A percentile compares a stretch with the other conserved stretches of the same genome.
phyloP scores from a whole-genome alignment of 352 stramenopile genomes.

The Pythium chondricola region DNA sequence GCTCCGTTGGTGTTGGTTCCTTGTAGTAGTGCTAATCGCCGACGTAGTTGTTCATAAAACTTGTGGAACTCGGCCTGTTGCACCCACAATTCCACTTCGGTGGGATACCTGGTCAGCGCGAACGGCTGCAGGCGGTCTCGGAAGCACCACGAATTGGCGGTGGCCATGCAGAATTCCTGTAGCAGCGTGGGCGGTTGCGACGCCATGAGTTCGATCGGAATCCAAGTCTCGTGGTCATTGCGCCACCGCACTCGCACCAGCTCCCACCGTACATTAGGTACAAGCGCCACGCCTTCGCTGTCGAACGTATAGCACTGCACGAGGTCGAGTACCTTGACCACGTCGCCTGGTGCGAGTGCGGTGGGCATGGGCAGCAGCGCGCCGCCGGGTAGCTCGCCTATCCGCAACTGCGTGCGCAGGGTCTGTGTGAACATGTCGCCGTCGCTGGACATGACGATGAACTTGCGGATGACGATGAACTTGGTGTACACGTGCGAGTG shows the following conservation, averaged over 20 bases:
- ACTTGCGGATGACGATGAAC: constrained; percentile 57
- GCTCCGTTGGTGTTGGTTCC: too few relatives aligned
- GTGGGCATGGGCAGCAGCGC: constrained; percentile 48
- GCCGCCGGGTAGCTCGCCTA: constrained; percentile 33
- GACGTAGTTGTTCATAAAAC: constrained; percentile 45
- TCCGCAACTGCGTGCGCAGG: constrained; percentile 22
- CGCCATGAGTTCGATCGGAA: constrained; percentile 48
- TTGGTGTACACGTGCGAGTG: constrained; percentile 38
- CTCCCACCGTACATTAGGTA: constrained; percentile 47
- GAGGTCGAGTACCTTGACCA: constrained; percentile 67
- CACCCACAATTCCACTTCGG: constrained; percentile 71
- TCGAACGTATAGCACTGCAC: constrained; percentile 42
- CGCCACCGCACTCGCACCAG: constrained; percentile 65
- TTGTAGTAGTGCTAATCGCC: constrained; percentile 9
- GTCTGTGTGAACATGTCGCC: constrained; percentile 62
- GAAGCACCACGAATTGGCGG: constrained; percentile 70
- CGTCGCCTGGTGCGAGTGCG: constrained; percentile 35
- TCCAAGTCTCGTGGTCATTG: constrained; percentile 58
- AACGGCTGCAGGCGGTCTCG: constrained; percentile 31
- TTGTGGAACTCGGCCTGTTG: constrained; percentile 58
- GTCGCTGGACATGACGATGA: constrained; percentile 68
- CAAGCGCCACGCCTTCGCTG: background rate
- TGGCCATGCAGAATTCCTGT: constrained; percentile 75
- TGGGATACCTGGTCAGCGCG: constrained; percentile 34
- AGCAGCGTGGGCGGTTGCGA: constrained; percentile 33